These are phyloP conservation scores for Tolypocladium tundrense DNA, from an alignment of 2,329 filamentous ascomycete genomes.

Conservation along the genomic window DNA sequence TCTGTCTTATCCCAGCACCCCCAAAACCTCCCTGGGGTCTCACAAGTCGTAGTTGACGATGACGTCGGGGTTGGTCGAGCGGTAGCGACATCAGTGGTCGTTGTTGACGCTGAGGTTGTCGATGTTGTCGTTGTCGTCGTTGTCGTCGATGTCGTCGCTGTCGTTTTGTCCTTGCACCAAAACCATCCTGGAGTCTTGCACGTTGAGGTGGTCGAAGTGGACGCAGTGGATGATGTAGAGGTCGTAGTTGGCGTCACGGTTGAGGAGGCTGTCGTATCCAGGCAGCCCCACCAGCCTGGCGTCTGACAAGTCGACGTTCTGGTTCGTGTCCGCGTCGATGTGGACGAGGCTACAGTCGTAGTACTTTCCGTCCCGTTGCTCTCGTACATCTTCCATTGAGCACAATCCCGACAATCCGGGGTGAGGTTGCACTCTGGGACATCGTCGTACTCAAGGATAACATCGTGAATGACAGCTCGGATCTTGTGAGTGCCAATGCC, in stretches of 20 bases:
- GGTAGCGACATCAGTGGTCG: slow-evolving; percentile 20
- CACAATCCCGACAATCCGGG: slow-evolving; percentile 78
- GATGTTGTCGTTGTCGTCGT: slow-evolving; percentile 23
- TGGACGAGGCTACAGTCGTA: slow-evolving; percentile 47
- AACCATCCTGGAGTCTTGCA: slow-evolving; percentile 58
- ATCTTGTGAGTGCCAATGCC: slow-evolving; percentile 90
- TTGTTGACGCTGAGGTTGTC: slow-evolving; percentile 15
- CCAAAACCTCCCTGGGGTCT: slow-evolving; percentile 45
- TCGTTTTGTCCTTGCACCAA: slow-evolving; percentile 45
- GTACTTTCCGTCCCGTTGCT: slow-evolving; percentile 78
- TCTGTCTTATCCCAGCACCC: slow-evolving; percentile 38
- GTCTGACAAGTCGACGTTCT: slow-evolving; percentile 82
- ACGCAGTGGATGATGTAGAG: slow-evolving; percentile 31
- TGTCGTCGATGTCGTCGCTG: slow-evolving; percentile 19
- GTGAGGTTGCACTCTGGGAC: slow-evolving; percentile 70
- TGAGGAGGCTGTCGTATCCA: slow-evolving; percentile 48
- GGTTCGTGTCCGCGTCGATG: slow-evolving; percentile 55
- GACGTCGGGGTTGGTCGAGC: slow-evolving; percentile 11
- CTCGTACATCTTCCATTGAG: slow-evolving; percentile 87
- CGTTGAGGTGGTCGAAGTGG: slow-evolving; percentile 39
- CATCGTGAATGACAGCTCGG: slow-evolving; percentile 74
- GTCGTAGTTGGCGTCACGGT: slow-evolving; percentile 26
- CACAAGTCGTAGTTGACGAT: slow-evolving; percentile 28
- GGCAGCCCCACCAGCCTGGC: slow-evolving; percentile 83
- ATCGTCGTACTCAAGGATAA: slow-evolving; percentile 71